Evolutionary conservation across 1,139 yeast genomes (phyloP).

Genomic region (Suhomyces anneliseae): DNA sequence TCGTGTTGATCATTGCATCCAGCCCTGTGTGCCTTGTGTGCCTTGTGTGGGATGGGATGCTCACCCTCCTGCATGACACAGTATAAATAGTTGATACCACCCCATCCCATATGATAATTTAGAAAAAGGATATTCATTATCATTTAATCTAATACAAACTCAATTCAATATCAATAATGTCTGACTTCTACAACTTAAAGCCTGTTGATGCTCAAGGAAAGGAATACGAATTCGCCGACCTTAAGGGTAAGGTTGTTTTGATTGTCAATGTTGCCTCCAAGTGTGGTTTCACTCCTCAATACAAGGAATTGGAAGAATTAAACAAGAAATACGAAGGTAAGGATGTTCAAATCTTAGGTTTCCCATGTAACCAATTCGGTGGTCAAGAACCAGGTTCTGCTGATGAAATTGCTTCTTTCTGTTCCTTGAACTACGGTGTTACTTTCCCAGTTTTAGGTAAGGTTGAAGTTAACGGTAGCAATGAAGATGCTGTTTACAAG

Average conservation of each 20-base stretch:
- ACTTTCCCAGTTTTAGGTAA: conserved; percentile 86
- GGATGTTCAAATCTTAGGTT: conserved; percentile 80
- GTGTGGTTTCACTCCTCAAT: conserved; percentile 85
- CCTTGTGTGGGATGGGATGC: not conserved
- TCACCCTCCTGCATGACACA: not conserved
- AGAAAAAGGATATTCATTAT: too few species aligned
- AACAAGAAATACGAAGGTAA: conserved; percentile 74
- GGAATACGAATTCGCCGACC: conserved; percentile 53
- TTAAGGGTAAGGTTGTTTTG: conserved; percentile 87
- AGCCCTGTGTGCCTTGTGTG: too few species aligned
- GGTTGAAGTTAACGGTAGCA: conserved; percentile 83
- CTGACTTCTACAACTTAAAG: conserved; percentile 41
- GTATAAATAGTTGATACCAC: not conserved
- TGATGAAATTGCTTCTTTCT: conserved; percentile 43
- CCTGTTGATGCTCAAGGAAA: conserved; percentile 37
- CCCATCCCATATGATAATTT: not conserved
- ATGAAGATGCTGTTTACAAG: conserved; percentile 77
- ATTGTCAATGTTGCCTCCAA: conserved; percentile 94
- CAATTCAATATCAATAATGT: conserved; percentile 21
- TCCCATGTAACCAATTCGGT: conserved; percentile 80
- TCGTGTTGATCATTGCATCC: too few species aligned
- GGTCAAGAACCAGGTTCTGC: conserved; percentile 46
- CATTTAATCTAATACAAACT: too few species aligned
- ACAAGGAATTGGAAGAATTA: conserved; percentile 73
- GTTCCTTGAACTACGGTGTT: conserved; percentile 50